Evolutionary conservation across 2,329 filamentous ascomycete genomes (phyloP).

Genomic region (Talaromyces sp.): DNA sequence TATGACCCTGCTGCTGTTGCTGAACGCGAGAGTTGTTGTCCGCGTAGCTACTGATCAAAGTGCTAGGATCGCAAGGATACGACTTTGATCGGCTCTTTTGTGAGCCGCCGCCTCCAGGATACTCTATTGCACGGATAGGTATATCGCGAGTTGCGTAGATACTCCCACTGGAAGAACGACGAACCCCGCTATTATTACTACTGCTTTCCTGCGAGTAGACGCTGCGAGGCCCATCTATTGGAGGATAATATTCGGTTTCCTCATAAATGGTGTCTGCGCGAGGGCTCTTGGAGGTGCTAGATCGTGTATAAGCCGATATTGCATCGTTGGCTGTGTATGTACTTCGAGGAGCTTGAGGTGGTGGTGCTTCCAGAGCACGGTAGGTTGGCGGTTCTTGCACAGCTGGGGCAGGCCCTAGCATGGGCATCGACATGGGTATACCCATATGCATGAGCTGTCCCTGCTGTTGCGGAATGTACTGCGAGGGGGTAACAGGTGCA

Average conservation of each 20-base stretch:
- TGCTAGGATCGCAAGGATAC: conserved; percentile 30
- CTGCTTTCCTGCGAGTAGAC: conserved; percentile 23
- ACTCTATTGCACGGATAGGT: conserved; percentile 38
- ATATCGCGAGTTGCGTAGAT: conserved; percentile 31
- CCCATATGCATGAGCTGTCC: conserved; percentile 6
- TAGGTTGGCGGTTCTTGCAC: conserved; percentile 21
- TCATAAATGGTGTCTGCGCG: conserved; percentile 39
- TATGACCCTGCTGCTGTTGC: conserved; percentile 8
- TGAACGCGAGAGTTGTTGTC: conserved; percentile 20
- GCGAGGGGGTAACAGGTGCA: conserved; percentile 9
- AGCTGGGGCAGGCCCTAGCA: conserved; percentile 8
- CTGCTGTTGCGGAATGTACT: conserved; percentile 12
- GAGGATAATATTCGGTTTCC: conserved; percentile 28
- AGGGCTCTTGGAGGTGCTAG: conserved; percentile 35
- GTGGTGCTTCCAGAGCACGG: conserved; percentile 30
- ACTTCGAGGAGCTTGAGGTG: conserved; percentile 17
- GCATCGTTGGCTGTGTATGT: conserved; percentile 22
- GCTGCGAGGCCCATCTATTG: conserved; percentile 11
- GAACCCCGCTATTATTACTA: conserved; percentile 14
- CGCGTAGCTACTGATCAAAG: conserved; percentile 40
- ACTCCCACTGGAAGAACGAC: conserved; percentile 34
- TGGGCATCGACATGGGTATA: conserved; percentile 9
- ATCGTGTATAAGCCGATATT: conserved; percentile 29
- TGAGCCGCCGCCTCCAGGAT: conserved; percentile 14
- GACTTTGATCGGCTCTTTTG: conserved; percentile 23